Evolutionary conservation across 169 alveolate genomes (phyloP), one percentile per base, ranked within the genome.

Genomic region (Theileria luwenshuni): DNA sequence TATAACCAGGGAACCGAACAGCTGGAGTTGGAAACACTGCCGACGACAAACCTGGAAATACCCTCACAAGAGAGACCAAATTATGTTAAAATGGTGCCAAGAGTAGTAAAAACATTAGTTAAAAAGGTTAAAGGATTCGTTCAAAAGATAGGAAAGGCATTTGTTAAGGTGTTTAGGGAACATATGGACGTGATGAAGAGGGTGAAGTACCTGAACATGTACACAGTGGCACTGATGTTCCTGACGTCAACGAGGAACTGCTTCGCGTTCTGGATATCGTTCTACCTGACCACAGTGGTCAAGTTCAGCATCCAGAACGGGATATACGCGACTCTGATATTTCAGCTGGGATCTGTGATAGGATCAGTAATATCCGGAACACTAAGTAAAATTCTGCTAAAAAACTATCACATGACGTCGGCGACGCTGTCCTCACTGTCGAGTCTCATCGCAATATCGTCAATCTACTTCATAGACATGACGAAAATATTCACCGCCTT

Each of bases 251-350:
- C 77, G 5, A 63, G 58, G 54, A 47, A 74, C 56, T 81, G 83
- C 38, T 64, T 73, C 45, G 42, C 72, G 8, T 81, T 74, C 10
- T 81, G 89, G 89, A 60, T 81, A 21, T 60, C 63, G 27, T 81
- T 65, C 42, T 81, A 74, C 41, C 77, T 81, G 28, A 64, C 83
- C 35, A 81, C 89, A 7, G 32, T 32, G 49, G 68, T 32, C 23
- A 69, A 48, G 45, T 81, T 42, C 69, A 56, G 65, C 6, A 54
- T 60, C 1, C 48, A 64, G 62, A 48, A 60, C 67, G 89, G 85
- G 21, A 74, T 35, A 42, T 72, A 73, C 62, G 49, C 77, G 62
- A 51, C 85, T n/a, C 65, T 81, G 38, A 52, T 69, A 52, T 65
- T 81, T 23, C 54, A 74, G 19, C 52, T 81, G 56, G 89, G 89